Evolutionary conservation across 73 alveolate species (phyloP).

Genomic region (Durusdinium trenchii): DNA sequence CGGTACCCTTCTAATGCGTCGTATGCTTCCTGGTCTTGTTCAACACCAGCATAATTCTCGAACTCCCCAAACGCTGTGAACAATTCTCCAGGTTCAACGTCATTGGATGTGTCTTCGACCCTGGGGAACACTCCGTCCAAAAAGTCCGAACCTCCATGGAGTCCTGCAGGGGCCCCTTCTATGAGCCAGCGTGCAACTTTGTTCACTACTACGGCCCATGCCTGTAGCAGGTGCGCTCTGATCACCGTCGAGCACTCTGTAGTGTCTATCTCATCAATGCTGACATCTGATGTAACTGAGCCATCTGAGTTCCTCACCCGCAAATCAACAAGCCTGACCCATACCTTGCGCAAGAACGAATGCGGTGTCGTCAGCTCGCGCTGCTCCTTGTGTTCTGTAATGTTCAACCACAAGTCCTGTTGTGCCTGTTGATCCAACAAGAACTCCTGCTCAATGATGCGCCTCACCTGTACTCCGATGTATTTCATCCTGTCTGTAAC

Average conservation of each 20-base stretch:
- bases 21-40: not conserved
- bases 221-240: not conserved
- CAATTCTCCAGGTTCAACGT: not conserved
- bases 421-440: not conserved
- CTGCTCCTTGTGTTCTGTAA: not conserved
- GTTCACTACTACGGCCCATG: not conserved
- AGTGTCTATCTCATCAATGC: not conserved
- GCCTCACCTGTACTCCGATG: conserved; percentile 4
- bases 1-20: not conserved
- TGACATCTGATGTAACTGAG: not conserved
- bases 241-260: not conserved
- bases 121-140: not conserved
- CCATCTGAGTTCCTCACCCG: not conserved
- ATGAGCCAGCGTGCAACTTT: not conserved
- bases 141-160: not conserved
- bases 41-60: conserved; percentile 32
- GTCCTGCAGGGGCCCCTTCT: conserved; percentile 42
- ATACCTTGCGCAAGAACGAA: not conserved
- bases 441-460: not conserved
- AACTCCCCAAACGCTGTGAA: not conserved
- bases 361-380: not conserved
- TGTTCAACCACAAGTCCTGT: not conserved
- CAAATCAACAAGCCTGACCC: not conserved
- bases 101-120: not conserved
- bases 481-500: not conserved